Conservation (phyloP, 2,329 filamentous ascomycete species). For the Ustulina deusta region DNA sequence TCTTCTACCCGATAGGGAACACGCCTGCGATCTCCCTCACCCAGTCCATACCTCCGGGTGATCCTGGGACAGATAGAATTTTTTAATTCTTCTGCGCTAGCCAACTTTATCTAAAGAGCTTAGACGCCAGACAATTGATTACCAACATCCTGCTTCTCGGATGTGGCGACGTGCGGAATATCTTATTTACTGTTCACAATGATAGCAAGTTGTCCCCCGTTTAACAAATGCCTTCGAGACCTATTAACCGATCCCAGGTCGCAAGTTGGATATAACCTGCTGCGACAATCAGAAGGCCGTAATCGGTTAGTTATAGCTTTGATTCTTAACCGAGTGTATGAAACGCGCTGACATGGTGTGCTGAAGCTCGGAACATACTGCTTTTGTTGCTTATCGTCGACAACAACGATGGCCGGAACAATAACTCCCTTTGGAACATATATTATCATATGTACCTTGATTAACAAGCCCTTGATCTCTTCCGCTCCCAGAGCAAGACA, state of each 20-base stretch:
- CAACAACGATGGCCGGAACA: constrained; percentile 43
- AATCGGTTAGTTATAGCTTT: constrained; percentile 56
- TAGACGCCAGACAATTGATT: too few relatives aligned
- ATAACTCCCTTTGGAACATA: constrained; percentile 61
- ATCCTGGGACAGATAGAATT: too few relatives aligned
- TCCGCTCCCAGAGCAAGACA: constrained; percentile 58
- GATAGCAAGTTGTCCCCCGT: constrained; percentile 51
- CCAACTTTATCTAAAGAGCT: too few relatives aligned
- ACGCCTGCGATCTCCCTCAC: constrained; percentile 40
- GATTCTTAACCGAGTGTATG: background rate
- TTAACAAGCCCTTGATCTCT: constrained; percentile 49
- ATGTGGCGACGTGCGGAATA: constrained; percentile 67
- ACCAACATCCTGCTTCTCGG: constrained; percentile 64
- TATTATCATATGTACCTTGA: constrained; percentile 67
- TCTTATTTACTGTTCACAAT: constrained; percentile 65
- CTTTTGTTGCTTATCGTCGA: constrained; percentile 64
- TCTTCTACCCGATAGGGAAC: constrained; percentile 39
- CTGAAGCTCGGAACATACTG: constrained; percentile 63
- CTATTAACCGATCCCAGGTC: constrained; percentile 48
- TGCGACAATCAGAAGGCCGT: constrained; percentile 65
- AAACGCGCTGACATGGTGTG: constrained; percentile 21
- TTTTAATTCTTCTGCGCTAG: too few relatives aligned
- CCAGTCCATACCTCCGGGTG: constrained; percentile 28
- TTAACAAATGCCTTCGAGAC: constrained; percentile 27
- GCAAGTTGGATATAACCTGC: constrained; percentile 65